Percentiles rank a stretch among this genome's conserved stretches.
These are phyloP conservation scores for Cytospora chrysosperma DNA, from an alignment of 2,329 filamentous ascomycete genomes.

Conservation along the genomic window DNA sequence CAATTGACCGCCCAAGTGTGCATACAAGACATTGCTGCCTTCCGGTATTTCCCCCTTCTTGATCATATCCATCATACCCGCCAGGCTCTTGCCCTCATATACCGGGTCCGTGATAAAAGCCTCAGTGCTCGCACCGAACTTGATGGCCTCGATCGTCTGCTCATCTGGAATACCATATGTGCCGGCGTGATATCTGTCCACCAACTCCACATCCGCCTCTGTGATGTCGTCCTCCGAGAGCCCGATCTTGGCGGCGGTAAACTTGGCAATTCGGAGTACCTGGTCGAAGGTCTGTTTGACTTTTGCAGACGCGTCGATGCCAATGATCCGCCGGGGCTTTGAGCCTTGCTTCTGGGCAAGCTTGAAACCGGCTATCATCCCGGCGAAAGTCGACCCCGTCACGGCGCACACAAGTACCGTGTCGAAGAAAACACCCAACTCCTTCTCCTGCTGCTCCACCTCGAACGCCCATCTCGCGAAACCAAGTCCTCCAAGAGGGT, in stretches of 20 bases:
- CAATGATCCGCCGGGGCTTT: slow-evolving; percentile 56
- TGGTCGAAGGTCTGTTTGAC: slow-evolving; percentile 62
- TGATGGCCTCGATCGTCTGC: slow-evolving; percentile 66
- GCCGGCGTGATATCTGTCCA: slow-evolving; percentile 65
- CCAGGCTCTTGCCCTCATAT: slow-evolving; percentile 74
- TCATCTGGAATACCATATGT: slow-evolving; percentile 65
- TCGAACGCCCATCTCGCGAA: slow-evolving; percentile 73
- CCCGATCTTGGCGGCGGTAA: slow-evolving; percentile 63
- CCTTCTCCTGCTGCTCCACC: slow-evolving; percentile 61
- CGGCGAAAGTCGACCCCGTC: slow-evolving; percentile 68
- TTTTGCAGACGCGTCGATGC: slow-evolving; percentile 65
- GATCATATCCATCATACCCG: slow-evolving; percentile 69
- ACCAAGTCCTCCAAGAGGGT: slow-evolving; percentile 67
- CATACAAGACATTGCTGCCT: slow-evolving; percentile 67
- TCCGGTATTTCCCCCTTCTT: slow-evolving; percentile 57
- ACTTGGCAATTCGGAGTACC: slow-evolving; percentile 64
- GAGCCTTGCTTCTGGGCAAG: slow-evolving; percentile 51
- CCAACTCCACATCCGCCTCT: slow-evolving; percentile 60
- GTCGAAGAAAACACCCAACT: slow-evolving; percentile 64
- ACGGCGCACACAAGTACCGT: slow-evolving; percentile 68
- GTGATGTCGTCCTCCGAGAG: slow-evolving; percentile 58
- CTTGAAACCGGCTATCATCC: slow-evolving; percentile 73
- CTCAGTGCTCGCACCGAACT: slow-evolving; percentile 66
- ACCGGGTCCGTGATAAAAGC: slow-evolving; percentile 74
- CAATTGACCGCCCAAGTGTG: slow-evolving; percentile 68